Conservation (phyloP, 768 basidiomycete species). For the Podaxis carcinomalis region DNA sequence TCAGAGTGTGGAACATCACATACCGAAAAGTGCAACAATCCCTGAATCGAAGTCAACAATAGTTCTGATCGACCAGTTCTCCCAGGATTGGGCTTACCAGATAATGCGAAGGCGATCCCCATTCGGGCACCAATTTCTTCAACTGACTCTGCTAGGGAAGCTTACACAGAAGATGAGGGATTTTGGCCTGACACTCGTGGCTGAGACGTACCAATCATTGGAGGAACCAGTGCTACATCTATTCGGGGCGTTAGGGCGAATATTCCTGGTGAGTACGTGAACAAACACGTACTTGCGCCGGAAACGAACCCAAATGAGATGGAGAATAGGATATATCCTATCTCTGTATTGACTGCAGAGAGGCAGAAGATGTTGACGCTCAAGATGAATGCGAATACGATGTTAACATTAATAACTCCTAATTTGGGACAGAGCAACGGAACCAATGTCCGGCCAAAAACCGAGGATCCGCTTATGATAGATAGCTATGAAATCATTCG, state of each 20-base stretch:
- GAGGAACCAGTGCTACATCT: constrained; percentile 39
- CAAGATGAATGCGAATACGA: constrained; percentile 26
- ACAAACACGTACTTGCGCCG: constrained; percentile 35
- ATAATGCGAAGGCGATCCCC: constrained; percentile 44
- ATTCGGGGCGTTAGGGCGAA: not conserved
- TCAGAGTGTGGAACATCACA: not conserved
- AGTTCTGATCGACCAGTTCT: not conserved
- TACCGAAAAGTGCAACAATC: constrained; percentile 33
- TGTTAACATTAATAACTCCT: constrained; percentile 39
- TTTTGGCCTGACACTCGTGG: not conserved
- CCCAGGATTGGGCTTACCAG: constrained; percentile 27
- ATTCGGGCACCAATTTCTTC: constrained; percentile 52
- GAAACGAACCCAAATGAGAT: constrained; percentile 43
- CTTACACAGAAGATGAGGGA: not conserved
- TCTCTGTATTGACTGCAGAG: constrained; percentile 29
- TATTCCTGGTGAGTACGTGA: not conserved
- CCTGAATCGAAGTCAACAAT: constrained; percentile 17
- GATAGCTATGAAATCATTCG: constrained; percentile 24
- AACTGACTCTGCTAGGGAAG: constrained; percentile 36
- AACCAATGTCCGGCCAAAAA: constrained; percentile 44
- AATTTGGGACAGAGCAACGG: constrained; percentile 34
- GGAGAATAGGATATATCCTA: constrained; percentile 34
- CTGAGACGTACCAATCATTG: constrained; percentile 27
- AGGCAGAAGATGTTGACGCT: constrained; percentile 38
- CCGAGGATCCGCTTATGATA: constrained; percentile 45